phyloP scores from a whole-genome alignment of 1,139 yeast species.

The Taiozyma onychis region DNA sequence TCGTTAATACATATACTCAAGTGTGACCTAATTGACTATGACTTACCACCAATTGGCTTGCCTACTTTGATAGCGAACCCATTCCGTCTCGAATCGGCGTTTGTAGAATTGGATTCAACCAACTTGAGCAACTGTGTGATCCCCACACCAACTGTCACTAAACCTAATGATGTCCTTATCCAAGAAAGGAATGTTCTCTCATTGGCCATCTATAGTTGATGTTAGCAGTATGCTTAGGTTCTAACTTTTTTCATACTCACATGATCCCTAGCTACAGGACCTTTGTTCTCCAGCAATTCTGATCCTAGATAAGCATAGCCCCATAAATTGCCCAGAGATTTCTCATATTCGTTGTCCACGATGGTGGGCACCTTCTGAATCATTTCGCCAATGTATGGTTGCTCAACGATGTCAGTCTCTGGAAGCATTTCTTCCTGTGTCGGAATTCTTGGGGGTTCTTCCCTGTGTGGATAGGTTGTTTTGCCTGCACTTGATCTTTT shows the following conservation, averaged over 20 bases:
- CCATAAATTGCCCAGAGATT: constrained; percentile 9
- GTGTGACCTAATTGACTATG: not conserved
- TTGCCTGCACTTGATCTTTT: not conserved
- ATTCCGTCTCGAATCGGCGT: constrained; percentile 5
- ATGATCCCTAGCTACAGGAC: constrained; percentile 49
- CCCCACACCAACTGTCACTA: constrained; percentile 54
- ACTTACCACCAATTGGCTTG: constrained; percentile 23
- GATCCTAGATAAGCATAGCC: constrained; percentile 22
- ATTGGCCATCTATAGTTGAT: constrained; percentile 46
- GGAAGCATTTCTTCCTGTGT: not conserved
- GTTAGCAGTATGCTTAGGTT: constrained; percentile 2
- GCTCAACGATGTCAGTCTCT: not conserved
- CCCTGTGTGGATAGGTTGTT: not conserved
- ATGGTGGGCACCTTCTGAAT: not conserved
- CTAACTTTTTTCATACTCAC: constrained; percentile 21
- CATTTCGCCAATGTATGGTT: not conserved
- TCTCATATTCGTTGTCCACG: not conserved
- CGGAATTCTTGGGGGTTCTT: not conserved
- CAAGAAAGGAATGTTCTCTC: constrained; percentile 78
- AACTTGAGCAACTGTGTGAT: constrained; percentile 47
- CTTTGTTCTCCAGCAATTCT: constrained; percentile 35
- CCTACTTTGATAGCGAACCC: constrained; percentile 13
- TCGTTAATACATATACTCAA: constrained; percentile 1
- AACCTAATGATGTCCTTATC: constrained; percentile 57
- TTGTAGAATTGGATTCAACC: constrained; percentile 2